These are phyloP conservation scores for Yamadazyma atmosphaerica DNA, from an alignment of 1,139 yeast species.

Conservation along the genomic window DNA sequence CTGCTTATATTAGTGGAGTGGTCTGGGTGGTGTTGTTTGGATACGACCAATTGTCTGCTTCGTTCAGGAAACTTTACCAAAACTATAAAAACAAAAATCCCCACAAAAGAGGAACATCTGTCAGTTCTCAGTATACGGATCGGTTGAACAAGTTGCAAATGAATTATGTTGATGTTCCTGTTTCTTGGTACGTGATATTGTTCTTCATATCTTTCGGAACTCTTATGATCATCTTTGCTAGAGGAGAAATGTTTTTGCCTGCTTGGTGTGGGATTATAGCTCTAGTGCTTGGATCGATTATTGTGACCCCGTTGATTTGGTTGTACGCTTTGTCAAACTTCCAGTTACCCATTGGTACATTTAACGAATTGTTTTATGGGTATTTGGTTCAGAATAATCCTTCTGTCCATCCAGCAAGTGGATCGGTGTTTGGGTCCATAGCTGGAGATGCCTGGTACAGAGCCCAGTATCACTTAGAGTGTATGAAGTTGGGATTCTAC, in stretches of 20 bases:
- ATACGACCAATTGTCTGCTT: slow-evolving; percentile 20
- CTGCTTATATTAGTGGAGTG: slow-evolving; percentile 49
- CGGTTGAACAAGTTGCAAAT: slow-evolving; percentile 41
- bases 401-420: slow-evolving; percentile 48
- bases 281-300: slow-evolving; percentile 40
- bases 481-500: slow-evolving; percentile 50
- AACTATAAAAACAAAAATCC: slow-evolving; percentile 2
- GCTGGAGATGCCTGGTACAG: slow-evolving; percentile 58
- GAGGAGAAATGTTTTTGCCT: slow-evolving; percentile 48
- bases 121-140: slow-evolving; percentile 26
- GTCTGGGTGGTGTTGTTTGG: slow-evolving; percentile 47
- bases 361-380: slow-evolving; percentile 51
- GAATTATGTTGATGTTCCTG: slow-evolving; percentile 41
- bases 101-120: slow-evolving; percentile 1
- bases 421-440: slow-evolving; percentile 48
- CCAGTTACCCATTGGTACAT: slow-evolving; percentile 52
- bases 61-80: slow-evolving; percentile 14
- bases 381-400: slow-evolving; percentile 36
- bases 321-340: slow-evolving; percentile 52
- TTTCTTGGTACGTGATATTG: slow-evolving; percentile 38
- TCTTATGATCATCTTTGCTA: slow-evolving; percentile 31
- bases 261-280: slow-evolving; percentile 51
- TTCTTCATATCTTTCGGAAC: slow-evolving; percentile 35
- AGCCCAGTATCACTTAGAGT: slow-evolving; percentile 50
- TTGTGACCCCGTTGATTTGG: slow-evolving; percentile 52